phyloP scores from a whole-genome alignment of 495 filamentous ascomycete species.

The Geopyxis carbonaria region DNA sequence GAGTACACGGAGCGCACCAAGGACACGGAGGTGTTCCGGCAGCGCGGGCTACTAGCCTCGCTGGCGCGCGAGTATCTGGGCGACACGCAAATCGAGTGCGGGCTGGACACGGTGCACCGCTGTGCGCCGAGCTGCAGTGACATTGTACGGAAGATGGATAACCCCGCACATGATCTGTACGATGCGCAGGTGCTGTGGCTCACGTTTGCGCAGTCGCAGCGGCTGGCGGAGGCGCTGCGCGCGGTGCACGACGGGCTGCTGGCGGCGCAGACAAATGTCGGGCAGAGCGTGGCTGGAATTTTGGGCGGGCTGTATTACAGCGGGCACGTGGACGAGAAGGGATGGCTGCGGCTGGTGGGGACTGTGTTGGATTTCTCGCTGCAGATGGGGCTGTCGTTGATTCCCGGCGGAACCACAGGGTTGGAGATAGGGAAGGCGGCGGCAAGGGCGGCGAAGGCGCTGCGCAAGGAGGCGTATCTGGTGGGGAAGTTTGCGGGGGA shows the following conservation, averaged over 20 bases:
- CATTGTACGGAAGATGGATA: conserved; percentile 10
- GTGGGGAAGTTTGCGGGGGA: too few relatives aligned
- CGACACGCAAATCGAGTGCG: conserved; percentile 7
- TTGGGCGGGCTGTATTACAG: too few relatives aligned
- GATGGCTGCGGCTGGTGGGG: too few relatives aligned
- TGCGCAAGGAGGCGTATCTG: too few relatives aligned
- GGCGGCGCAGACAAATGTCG: conserved; percentile 2
- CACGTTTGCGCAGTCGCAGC: conserved; percentile 10
- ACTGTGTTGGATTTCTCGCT: too few relatives aligned
- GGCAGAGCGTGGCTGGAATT: conserved; percentile 7
- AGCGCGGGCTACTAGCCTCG: conserved; percentile 9
- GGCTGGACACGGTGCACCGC: conserved; percentile 8
- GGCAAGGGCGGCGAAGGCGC: too few relatives aligned
- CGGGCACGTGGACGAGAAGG: too few relatives aligned
- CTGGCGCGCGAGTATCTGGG: conserved; percentile 9
- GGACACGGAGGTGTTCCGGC: conserved; percentile 2
- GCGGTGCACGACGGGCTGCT: background rate
- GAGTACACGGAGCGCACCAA: conserved; percentile 8
- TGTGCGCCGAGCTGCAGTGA: conserved; percentile 9
- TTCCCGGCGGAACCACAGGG: too few relatives aligned
- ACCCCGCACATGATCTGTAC: too few relatives aligned
- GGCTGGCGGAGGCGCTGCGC: conserved; percentile 7
- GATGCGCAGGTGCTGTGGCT: conserved; percentile 13
- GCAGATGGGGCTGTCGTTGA: too few relatives aligned
- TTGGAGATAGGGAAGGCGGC: too few relatives aligned